phyloP scores from a whole-genome alignment of 306 rosid species.

The Luffa aegyptiaca region DNA sequence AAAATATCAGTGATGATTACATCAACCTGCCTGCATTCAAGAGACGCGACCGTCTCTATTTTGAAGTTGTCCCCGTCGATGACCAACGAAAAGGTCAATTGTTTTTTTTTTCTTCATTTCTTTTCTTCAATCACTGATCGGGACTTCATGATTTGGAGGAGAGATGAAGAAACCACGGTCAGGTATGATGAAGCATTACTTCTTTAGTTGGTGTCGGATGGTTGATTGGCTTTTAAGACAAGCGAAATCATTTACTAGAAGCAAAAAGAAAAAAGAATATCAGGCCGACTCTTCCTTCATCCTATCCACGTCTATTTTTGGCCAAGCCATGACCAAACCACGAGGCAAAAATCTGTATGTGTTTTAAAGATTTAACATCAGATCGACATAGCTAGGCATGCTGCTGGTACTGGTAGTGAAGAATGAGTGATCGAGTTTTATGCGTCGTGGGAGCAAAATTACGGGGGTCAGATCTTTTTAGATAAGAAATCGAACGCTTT shows the following conservation, averaged over 20 bases:
- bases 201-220: neutral
- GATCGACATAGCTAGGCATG: neutral
- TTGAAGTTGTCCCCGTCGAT: neutral
- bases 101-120: neutral
- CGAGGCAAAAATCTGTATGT: neutral
- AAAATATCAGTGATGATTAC: neutral
- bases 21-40: slow-evolving; percentile 4
- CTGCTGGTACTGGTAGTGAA: neutral
- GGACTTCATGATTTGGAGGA: neutral
- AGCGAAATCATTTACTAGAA: slow-evolving; percentile 18
- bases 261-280: neutral
- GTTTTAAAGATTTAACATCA: neutral
- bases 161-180: slow-evolving; percentile 3
- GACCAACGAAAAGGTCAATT: neutral
- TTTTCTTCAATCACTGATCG: neutral
- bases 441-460: neutral
- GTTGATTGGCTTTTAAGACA: slow-evolving; percentile 32
- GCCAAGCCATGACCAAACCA: neutral
- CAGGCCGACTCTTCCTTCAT: neutral
- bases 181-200: neutral
- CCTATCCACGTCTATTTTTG: neutral
- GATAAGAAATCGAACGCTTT: neutral
- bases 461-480: neutral
- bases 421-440: neutral
- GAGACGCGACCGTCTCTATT: neutral